Conservation (phyloP, 345 rosid genomes). For the Eutrema yunnanense region DNA sequence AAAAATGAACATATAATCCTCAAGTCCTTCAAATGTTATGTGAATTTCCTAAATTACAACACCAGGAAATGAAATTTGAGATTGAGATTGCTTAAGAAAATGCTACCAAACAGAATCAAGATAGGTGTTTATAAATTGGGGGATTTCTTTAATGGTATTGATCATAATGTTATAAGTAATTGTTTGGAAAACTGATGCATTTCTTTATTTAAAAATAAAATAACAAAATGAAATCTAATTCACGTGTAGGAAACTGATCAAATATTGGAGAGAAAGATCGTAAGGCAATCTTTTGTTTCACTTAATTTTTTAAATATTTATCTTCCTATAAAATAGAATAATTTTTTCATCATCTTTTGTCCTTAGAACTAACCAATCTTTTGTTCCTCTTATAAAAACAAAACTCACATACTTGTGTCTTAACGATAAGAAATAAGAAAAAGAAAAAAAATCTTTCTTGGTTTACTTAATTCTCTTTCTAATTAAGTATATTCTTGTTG, state of each 20-base stretch:
- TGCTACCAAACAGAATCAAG: not conserved
- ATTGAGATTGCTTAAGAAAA: not conserved
- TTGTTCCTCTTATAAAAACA: constrained; percentile 40
- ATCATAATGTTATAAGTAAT: not conserved
- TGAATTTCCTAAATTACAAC: not conserved
- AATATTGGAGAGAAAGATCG: constrained; percentile 22
- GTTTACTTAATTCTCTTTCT: constrained; percentile 18
- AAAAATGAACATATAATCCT: not conserved
- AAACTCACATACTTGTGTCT: constrained; percentile 36
- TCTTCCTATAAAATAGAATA: constrained; percentile 19
- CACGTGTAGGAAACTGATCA: constrained; percentile 6
- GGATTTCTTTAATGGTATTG: not conserved
- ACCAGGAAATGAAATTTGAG: not conserved
- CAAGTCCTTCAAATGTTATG: not conserved
- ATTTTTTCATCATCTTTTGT: constrained; percentile 34
- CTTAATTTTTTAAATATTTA: not conserved
- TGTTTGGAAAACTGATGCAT: not conserved
- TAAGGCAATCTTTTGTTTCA: constrained; percentile 19
- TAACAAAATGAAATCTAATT: not conserved
- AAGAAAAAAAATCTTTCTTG: not conserved
- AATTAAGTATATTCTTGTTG: constrained; percentile 22
- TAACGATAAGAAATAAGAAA: constrained; percentile 11
- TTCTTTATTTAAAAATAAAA: not conserved
- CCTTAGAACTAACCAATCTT: constrained; percentile 36
- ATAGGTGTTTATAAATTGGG: not conserved